Conservation (phyloP, 1,139 yeast genomes). For the Protomyces lactucae-debilis region DNA sequence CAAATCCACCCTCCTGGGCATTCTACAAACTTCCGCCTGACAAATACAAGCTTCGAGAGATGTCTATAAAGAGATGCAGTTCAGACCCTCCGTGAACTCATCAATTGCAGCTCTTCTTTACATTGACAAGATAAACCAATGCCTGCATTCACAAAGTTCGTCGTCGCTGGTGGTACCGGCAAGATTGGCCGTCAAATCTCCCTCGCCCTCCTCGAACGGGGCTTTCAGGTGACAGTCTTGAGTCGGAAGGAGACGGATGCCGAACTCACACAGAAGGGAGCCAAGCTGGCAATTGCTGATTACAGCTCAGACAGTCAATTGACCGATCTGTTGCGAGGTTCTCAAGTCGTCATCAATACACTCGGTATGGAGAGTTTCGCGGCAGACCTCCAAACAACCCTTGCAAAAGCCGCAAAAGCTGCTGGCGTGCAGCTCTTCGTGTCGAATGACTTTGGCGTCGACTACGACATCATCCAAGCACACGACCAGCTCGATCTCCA, state of each 20-base stretch:
- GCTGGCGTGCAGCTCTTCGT: background rate
- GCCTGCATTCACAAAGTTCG: background rate
- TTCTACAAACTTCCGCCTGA: too few species aligned
- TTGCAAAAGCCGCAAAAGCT: background rate
- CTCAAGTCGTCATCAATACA: background rate
- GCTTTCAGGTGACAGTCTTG: background rate
- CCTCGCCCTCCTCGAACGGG: background rate
- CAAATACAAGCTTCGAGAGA: too few species aligned
- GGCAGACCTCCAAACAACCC: background rate
- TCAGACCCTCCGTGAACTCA: background rate
- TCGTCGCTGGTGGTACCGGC: background rate
- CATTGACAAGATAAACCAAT: background rate
- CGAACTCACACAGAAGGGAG: background rate
- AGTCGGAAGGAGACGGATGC: background rate
- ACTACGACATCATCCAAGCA: background rate
- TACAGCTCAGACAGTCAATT: background rate
- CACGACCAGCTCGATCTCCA: background rate
- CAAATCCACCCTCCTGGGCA: too few species aligned
- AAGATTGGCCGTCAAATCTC: background rate
- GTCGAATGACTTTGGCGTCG: background rate
- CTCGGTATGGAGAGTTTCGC: background rate
- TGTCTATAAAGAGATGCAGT: too few species aligned
- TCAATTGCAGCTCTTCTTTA: background rate
- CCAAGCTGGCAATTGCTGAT: background rate
- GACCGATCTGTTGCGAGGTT: background rate